Base-by-base conservation (phyloP, 768 basidiomycete species). In the Tylopilus vinaceipallidus region DNA sequence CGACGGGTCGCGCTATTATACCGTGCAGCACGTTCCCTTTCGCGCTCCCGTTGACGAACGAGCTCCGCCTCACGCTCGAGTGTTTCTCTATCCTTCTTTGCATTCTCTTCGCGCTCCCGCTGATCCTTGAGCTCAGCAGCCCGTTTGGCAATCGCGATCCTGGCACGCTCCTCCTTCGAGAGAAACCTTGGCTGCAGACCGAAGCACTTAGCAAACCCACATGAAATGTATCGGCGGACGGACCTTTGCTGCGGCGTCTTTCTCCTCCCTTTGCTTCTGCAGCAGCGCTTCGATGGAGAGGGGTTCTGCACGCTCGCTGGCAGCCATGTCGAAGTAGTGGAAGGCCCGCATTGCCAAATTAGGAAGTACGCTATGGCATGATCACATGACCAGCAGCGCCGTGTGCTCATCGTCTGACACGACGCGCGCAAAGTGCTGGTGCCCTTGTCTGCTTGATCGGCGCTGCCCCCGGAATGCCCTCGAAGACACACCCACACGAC, bases 161-260 rank as follows among this genome's bases (percentile, higher is more conserved):
- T 82, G 16, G 91, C 91, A 42, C 95, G 83, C 61, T 97, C 90
- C 56, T 94, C 91, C 70, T 91, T 98, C 3, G 90, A 82, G 13
- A 98, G 75, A 74, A 98, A 98, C 69, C 84, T 95, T 30, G 95
- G 95, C 94, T 98, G 69, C 26, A 44, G 24, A 53, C 41, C 11
- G 14, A 42, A 26, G 24, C 12, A n/a, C n/a, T n/a, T n/a, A n/a
- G n/a, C n/a, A n/a, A n/a, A n/a, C n/a, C n/a, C n/a, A n/a, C n/a
- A n/a, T n/a, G n/a, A n/a, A n/a, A 17, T 14, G 8, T 2, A 6
- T 23, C 24, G 27, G 1, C n/a, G 8, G n/a, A 64, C 67, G 26
- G 49, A 91, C 95, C 80, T 92, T 97, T 42, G 93, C 74, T 42
- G 92, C 89, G 2, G 88, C 89, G 52, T 97, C 93, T 61, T 87